These are phyloP conservation scores for Colletotrichum noveboracense DNA, from an alignment of 2,329 filamentous ascomycete species.

Conservation along the genomic window DNA sequence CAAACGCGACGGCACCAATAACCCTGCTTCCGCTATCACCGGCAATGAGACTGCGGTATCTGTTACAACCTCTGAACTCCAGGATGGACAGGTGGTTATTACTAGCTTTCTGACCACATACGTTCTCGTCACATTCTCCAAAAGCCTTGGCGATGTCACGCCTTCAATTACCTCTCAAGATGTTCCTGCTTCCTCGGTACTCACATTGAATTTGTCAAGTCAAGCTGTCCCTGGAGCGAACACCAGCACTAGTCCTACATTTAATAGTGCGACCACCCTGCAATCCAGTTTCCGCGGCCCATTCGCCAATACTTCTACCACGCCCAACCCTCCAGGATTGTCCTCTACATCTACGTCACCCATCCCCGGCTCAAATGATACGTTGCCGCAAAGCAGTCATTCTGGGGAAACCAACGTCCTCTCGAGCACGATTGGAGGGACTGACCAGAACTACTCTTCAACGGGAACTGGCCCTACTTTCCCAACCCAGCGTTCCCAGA, in stretches of 20 bases:
- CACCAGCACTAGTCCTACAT: background rate
- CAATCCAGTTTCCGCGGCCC: background rate
- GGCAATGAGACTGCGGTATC: background rate
- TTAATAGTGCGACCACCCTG: accelerated
- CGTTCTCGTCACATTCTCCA: background rate
- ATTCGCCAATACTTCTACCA: background rate
- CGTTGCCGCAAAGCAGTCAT: background rate
- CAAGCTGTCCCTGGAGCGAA: background rate
- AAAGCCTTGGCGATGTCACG: background rate
- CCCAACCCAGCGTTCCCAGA: background rate
- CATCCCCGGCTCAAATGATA: background rate
- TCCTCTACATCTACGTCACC: accelerated
- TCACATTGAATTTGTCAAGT: background rate
- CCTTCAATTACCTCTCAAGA: background rate
- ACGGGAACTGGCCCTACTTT: background rate
- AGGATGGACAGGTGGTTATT: background rate
- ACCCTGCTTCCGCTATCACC: background rate
- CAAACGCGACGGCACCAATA: background rate
- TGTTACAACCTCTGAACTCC: background rate
- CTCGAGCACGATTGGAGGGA: background rate
- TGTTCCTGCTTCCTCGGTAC: background rate
- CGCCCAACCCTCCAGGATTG: accelerated
- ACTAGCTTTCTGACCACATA: background rate
- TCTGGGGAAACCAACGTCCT: background rate
- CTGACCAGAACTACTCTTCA: background rate